Conservation (phyloP, 176 grass and related monocot species). For the Zea luxurians region DNA sequence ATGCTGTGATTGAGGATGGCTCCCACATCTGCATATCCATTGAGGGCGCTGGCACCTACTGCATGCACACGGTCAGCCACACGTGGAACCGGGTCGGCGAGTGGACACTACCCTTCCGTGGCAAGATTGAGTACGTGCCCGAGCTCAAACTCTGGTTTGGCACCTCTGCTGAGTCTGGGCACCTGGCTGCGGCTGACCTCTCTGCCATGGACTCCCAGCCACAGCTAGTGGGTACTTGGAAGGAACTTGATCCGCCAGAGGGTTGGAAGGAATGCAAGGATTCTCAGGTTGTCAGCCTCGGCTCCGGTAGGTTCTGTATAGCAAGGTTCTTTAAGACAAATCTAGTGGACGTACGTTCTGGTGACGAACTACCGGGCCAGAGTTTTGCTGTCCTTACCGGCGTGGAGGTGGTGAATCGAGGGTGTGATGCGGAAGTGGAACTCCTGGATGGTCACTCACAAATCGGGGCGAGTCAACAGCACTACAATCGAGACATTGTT, state of each 20-base stretch:
- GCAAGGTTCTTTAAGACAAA: conserved; percentile 19
- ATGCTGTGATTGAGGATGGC: too few relatives aligned
- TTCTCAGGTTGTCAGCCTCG: background rate
- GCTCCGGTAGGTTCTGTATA: conserved; percentile 9
- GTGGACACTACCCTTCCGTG: background rate
- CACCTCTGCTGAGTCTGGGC: too few relatives aligned
- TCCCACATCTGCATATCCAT: background rate
- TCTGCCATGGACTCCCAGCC: background rate
- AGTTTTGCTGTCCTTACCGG: too few relatives aligned
- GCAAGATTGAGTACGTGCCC: background rate
- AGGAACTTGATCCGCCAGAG: background rate
- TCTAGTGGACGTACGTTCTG: too few relatives aligned
- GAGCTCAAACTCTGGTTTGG: background rate
- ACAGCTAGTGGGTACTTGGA: background rate
- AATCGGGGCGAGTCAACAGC: too few relatives aligned
- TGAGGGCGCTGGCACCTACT: background rate
- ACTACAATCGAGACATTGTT: too few relatives aligned
- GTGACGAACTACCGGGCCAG: too few relatives aligned
- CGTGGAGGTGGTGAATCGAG: too few relatives aligned
- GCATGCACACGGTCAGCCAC: background rate
- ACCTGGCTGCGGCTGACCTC: too few relatives aligned
- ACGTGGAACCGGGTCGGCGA: background rate
- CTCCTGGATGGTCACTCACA: too few relatives aligned
- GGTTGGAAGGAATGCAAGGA: accelerated
- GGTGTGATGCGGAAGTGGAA: too few relatives aligned